These are phyloP conservation scores for Nicotiana paniculata DNA, from an alignment of 257 asterid species.

Conservation along the genomic window DNA sequence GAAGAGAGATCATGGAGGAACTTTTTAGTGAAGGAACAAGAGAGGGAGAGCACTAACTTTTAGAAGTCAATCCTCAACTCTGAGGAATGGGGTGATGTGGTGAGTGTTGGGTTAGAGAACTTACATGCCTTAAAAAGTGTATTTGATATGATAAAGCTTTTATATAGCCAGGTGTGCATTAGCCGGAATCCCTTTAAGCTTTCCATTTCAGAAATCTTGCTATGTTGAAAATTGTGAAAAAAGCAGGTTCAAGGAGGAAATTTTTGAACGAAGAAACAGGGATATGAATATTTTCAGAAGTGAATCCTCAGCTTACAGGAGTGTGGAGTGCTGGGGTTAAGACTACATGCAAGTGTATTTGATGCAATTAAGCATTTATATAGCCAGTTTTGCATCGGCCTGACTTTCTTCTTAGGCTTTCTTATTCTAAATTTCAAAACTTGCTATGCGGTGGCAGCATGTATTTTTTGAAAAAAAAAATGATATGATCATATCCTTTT, in stretches of 20 bases:
- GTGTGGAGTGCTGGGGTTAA: not conserved
- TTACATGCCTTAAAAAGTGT: not conserved
- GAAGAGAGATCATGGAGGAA: not conserved
- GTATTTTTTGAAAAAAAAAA: not conserved
- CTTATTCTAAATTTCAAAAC: not conserved
- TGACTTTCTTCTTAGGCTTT: not conserved
- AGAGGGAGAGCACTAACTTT: not conserved
- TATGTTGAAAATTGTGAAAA: not conserved
- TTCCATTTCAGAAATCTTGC: not conserved
- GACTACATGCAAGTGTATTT: not conserved
- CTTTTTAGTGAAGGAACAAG: not conserved
- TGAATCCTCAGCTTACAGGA: not conserved
- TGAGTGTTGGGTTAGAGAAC: not conserved
- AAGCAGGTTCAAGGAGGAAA: not conserved
- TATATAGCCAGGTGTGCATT: not conserved
- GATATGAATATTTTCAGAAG: not conserved
- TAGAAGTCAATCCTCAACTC: not conserved
- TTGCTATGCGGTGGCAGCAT: not conserved
- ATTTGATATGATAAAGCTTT: not conserved
- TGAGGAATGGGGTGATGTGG: slow-evolving; percentile 1
- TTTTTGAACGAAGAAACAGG: not conserved
- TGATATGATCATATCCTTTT: not conserved
- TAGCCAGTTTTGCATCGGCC: not conserved
- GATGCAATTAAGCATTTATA: not conserved
- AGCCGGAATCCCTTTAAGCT: not conserved